A percentile compares a stretch with the other conserved stretches of the same genome.
phyloP scores from a whole-genome alignment of 768 basidiomycete genomes.

The Amanita pseudoporphyria region DNA sequence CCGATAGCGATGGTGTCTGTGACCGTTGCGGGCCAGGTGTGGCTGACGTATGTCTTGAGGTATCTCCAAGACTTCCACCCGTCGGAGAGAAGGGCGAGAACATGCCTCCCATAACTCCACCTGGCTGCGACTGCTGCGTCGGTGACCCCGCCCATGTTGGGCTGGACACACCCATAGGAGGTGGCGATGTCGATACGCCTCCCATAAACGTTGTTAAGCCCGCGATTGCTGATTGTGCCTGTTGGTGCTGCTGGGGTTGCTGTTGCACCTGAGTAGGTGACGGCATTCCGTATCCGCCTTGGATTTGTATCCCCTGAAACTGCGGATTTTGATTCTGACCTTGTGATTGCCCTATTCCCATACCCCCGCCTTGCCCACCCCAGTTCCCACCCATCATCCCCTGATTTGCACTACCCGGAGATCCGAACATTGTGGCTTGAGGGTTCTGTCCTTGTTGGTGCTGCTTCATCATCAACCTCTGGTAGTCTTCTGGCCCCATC shows the following conservation, averaged over 20 bases:
- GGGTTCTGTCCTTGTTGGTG: conserved; percentile 25
- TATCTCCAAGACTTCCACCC: conserved; percentile 17
- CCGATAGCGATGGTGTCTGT: conserved; percentile 16
- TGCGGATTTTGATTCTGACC: conserved; percentile 17
- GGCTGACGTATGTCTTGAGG: conserved; percentile 38
- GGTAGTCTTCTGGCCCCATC: conserved; percentile 45
- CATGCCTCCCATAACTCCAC: conserved; percentile 1
- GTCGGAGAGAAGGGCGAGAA: conserved; percentile 20
- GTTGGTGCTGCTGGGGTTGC: conserved; percentile 7
- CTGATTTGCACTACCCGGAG: conserved; percentile 13
- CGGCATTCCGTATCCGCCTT: conserved; percentile 9
- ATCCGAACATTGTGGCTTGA: conserved; percentile 4
- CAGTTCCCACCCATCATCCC: conserved; percentile 27
- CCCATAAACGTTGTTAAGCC: conserved; percentile 5
- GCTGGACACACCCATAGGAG: conserved; percentile 6
- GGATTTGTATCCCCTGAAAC: conserved; percentile 21
- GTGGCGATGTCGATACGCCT: conserved; percentile 2
- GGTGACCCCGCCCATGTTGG: conserved; percentile 3
- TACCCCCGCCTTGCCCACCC: conserved; percentile 10
- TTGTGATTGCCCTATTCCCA: conserved; percentile 16
- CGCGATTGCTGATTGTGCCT: conserved; percentile 10
- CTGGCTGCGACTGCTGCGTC: not conserved
- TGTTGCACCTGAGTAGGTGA: conserved; percentile 6
- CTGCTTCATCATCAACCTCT: conserved; percentile 39
- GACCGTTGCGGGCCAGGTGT: conserved; percentile 37